Percentiles rank a stretch among this genome's conserved stretches.
Conservation (phyloP, 495 filamentous ascomycete genomes). For the Aspergillus carlsbadensis region DNA sequence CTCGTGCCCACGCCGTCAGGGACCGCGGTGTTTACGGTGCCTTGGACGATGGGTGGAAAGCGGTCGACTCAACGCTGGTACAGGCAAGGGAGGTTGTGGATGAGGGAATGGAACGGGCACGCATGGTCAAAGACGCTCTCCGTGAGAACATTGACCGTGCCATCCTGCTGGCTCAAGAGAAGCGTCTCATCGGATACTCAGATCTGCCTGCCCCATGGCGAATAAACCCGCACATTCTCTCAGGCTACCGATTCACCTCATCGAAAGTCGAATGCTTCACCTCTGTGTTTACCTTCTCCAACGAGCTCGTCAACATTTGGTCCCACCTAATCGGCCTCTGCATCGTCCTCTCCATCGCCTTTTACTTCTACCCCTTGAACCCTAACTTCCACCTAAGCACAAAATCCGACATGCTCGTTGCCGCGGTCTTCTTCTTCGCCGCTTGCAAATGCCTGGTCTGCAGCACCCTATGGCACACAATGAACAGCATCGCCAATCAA, state of each 20-base stretch:
- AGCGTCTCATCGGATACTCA: constrained; percentile 82
- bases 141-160: constrained; percentile 80
- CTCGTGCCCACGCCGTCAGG: constrained; percentile 71
- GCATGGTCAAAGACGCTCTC: constrained; percentile 70
- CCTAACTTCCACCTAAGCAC: constrained; percentile 84
- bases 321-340: constrained; percentile 85
- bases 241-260: constrained; percentile 90
- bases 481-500: constrained; percentile 91
- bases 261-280: constrained; percentile 82
- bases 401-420: constrained; percentile 81
- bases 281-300: constrained; percentile 79
- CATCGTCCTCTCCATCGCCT: constrained; percentile 83
- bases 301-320: constrained; percentile 98
- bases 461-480: constrained; percentile 96
- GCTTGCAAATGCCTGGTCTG: constrained; percentile 95
- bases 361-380: constrained; percentile 92
- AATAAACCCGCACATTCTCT: constrained; percentile 88
- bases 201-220: constrained; percentile 91
- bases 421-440: constrained; percentile 94
- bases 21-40: constrained; percentile 57
- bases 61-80: constrained; percentile 71
- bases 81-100: constrained; percentile 78
- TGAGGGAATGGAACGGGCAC: constrained; percentile 77
- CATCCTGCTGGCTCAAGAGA: constrained; percentile 72
- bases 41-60: constrained; percentile 68